A percentile compares a stretch with the other conserved stretches of the same genome.
phyloP scores from a whole-genome alignment of 176 grass and related monocot genomes.

The Thalia dealbata region DNA sequence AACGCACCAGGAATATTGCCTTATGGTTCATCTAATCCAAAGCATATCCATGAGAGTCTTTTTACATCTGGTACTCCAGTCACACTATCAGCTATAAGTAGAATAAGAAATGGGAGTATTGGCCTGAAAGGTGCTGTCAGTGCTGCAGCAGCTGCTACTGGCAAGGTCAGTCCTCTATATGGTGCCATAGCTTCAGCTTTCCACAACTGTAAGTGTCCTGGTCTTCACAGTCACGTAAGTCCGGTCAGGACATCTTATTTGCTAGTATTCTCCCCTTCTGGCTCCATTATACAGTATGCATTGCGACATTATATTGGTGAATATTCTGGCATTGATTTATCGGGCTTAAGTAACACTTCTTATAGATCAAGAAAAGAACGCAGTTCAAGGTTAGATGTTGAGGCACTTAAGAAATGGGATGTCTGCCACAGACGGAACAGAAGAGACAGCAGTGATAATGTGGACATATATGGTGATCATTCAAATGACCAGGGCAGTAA shows the following conservation, averaged over 20 bases:
- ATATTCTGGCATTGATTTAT: slow-evolving; percentile 34
- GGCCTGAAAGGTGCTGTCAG: slow-evolving; percentile 67
- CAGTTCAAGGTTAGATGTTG: slow-evolving; percentile 62
- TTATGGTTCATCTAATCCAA: slow-evolving; percentile 33
- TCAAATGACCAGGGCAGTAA: slow-evolving; percentile 45
- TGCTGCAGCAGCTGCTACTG: slow-evolving; percentile 60
- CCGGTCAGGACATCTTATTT: slow-evolving; percentile 46
- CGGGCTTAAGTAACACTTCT: slow-evolving; percentile 25
- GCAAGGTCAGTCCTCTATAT: slow-evolving; percentile 52
- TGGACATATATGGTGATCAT: slow-evolving; percentile 60
- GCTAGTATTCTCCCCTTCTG: slow-evolving; percentile 84
- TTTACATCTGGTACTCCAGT: slow-evolving; percentile 52
- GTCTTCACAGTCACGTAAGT: slow-evolving; percentile 28
- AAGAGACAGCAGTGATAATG: slow-evolving; percentile 53
- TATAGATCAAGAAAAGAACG: slow-evolving; percentile 42
- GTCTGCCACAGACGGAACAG: slow-evolving; percentile 77
- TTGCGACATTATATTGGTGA: slow-evolving; percentile 41
- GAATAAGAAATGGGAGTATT: slow-evolving; percentile 82
- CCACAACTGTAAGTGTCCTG: slow-evolving; percentile 52
- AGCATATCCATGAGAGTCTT: slow-evolving; percentile 51
- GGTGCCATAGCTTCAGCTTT: slow-evolving; percentile 70
- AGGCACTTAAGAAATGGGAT: slow-evolving; percentile 95
- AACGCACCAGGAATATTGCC: slow-evolving; percentile 29
- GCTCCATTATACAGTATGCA: slow-evolving; percentile 88
- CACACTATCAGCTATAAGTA: slow-evolving; percentile 76